Evolutionary conservation across 2,329 filamentous ascomycete species (phyloP), one percentile per base, ranked within the genome.

Genomic region (Fusarium sp.): DNA sequence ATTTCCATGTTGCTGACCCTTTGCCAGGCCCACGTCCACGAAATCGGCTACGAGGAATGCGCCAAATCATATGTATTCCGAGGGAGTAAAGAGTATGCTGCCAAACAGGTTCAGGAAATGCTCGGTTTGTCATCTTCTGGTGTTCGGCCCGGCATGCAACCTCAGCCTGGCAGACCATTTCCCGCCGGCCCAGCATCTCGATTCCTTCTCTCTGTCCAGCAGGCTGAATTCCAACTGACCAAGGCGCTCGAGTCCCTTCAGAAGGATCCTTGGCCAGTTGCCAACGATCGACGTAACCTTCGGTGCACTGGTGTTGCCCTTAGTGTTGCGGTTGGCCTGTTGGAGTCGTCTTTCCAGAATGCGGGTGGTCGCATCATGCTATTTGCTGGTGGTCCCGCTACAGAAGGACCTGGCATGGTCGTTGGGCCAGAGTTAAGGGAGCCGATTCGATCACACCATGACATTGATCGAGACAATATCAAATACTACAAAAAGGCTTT

Each of bases 21-120:
- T 66, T 42, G 22, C 12, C 68, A 93, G 91, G 88, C 92, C 29
- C 93, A 97, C 86, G 92, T 99, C 15, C 95, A 99, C 75, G 95
- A 99, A 79, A 92, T 99, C 68, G 95, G 95, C 52, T 99, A 99
- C 75, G 93, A 91, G 52, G 95, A 98, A 78, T 99, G 95, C 78
- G 92, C 95, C 66, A 99, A 98, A 79, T 97, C 94, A 6, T 99
- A 97, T 73, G 95, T 99, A 38, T 99, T 99, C 84, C 88, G 94
- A 53, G 95, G 95, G 35, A 97, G 89, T 83, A 99, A 98, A 82
- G 95, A 99, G 73, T 99, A 99, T 77, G 85, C 89, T n/a, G 91
- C 93, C 50, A 98, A 98, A 80, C 93, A 98, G 76, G 93, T 99
- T n/a, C 94, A 98, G 77, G 95, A 99, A 74, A 99, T 99, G 95